A percentile compares a stretch with the other conserved stretches of the same genome.
phyloP scores from a whole-genome alignment of 441 rosid species.

The Isatis lusitanica region DNA sequence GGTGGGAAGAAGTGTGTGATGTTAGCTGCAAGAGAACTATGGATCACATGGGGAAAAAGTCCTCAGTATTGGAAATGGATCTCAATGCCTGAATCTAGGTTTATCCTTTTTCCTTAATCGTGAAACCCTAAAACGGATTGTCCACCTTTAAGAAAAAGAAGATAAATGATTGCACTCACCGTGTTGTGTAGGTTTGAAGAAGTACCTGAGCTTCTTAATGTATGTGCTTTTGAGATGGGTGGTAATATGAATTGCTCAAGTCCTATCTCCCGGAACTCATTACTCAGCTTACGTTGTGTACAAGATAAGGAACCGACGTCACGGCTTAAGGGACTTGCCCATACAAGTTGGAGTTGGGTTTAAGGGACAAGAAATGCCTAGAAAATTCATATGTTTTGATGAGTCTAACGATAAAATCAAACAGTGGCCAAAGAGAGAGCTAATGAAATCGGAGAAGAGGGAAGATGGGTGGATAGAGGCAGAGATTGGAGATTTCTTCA shows the following conservation, averaged over 20 bases:
- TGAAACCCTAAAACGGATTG: not conserved
- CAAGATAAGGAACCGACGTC: slow-evolving; percentile 3
- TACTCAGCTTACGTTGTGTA: slow-evolving; percentile 56
- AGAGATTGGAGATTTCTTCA: slow-evolving; percentile 41
- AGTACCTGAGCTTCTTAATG: slow-evolving; percentile 47
- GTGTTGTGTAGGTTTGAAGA: not conserved
- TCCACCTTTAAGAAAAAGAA: not conserved
- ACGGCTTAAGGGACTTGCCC: slow-evolving; percentile 42
- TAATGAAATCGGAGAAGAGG: slow-evolving; percentile 10
- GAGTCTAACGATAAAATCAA: not conserved
- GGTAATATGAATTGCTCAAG: slow-evolving; percentile 38
- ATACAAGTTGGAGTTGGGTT: slow-evolving; percentile 43
- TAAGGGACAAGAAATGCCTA: slow-evolving; percentile 2
- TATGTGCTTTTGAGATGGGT: slow-evolving; percentile 53
- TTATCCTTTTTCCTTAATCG: not conserved
- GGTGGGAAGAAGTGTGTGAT: slow-evolving; percentile 11
- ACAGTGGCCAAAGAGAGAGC: slow-evolving; percentile 12
- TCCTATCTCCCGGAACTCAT: slow-evolving; percentile 37
- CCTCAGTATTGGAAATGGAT: slow-evolving; percentile 57
- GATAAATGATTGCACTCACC: not conserved
- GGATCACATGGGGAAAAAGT: slow-evolving; percentile 46
- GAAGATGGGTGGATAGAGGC: slow-evolving; percentile 46
- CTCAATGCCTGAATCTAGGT: slow-evolving; percentile 43
- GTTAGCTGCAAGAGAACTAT: not conserved
- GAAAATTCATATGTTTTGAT: not conserved